Evolutionary conservation across 495 filamentous ascomycete genomes (phyloP).

Genomic region (Neurospora sp.): DNA sequence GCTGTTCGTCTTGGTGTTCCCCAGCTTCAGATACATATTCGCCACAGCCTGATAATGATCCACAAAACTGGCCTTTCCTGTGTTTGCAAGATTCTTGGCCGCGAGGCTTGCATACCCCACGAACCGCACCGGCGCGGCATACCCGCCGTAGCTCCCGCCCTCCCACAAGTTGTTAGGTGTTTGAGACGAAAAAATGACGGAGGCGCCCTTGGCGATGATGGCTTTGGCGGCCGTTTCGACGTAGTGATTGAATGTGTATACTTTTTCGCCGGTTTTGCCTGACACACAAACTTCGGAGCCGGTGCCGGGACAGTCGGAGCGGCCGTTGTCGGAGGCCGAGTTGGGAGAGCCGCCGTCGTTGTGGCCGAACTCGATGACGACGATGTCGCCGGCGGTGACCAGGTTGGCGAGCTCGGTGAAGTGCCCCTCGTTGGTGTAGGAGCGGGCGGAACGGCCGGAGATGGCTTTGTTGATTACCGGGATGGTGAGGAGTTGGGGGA

Average conservation of each 20-base stretch:
- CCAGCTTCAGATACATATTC: conserved; percentile 39
- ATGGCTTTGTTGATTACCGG: conserved; percentile 49
- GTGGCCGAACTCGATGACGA: conserved; percentile 56
- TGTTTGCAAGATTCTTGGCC: conserved; percentile 26
- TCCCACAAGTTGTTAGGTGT: conserved; percentile 60
- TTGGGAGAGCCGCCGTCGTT: conserved; percentile 54
- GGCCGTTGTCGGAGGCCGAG: conserved; percentile 45
- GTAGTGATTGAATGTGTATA: conserved; percentile 43
- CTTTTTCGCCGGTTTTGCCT: conserved; percentile 40
- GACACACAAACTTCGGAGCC: conserved; percentile 44
- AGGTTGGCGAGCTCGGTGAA: conserved; percentile 43
- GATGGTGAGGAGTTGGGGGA: conserved; percentile 35
- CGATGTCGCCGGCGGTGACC: conserved; percentile 43
- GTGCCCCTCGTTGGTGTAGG: conserved; percentile 49
- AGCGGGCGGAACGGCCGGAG: conserved; percentile 49
- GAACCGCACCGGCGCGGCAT: conserved; percentile 34
- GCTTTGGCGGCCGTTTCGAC: conserved; percentile 39
- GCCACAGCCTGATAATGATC: conserved; percentile 52
- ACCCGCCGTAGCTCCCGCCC: conserved; percentile 34
- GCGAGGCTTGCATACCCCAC: conserved; percentile 47
- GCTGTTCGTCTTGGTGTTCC: conserved; percentile 35
- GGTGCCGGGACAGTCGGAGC: conserved; percentile 46
- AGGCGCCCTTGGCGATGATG: conserved; percentile 50
- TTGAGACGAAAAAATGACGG: conserved; percentile 45
- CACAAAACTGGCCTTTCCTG: conserved; percentile 39